Percentiles rank a stretch among this genome's conserved stretches.
These are phyloP conservation scores for Blastobotrys arbuscula DNA, from an alignment of 1,139 yeast genomes.

Conservation along the genomic window DNA sequence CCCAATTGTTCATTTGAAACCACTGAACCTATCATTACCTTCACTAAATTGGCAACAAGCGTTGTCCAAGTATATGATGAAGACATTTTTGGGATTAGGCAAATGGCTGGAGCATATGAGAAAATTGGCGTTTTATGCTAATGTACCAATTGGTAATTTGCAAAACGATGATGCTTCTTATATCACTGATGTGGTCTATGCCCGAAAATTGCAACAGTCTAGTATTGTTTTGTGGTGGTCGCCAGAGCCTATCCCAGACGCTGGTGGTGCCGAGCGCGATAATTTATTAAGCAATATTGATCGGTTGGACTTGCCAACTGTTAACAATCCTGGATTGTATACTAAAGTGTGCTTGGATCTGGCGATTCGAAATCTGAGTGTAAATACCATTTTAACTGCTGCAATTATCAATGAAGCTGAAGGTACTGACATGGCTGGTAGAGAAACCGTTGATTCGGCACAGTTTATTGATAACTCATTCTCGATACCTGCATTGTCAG, in stretches of 20 bases:
- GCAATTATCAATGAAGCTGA: constrained; percentile 83
- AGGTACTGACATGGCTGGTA: constrained; percentile 63
- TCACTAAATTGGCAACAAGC: constrained; percentile 83
- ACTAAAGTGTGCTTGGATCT: constrained; percentile 75
- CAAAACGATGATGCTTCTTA: constrained; percentile 70
- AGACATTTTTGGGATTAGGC: constrained; percentile 68
- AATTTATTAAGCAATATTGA: constrained; percentile 44
- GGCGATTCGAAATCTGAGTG: constrained; percentile 68
- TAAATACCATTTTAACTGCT: constrained; percentile 82
- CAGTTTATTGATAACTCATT: constrained; percentile 55
- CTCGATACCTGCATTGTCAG: constrained; percentile 66
- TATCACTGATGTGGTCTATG: constrained; percentile 79
- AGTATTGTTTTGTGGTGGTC: constrained; percentile 94
- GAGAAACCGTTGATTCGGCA: constrained; percentile 21
- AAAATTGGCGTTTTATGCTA: constrained; percentile 62
- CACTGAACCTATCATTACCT: constrained; percentile 53
- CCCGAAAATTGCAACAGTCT: constrained; percentile 61
- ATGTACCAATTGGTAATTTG: constrained; percentile 81
- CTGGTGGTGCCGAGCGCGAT: constrained; percentile 79
- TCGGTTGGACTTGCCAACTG: constrained; percentile 60
- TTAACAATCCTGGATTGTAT: constrained; percentile 78
- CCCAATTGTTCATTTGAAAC: constrained; percentile 59
- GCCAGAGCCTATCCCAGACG: constrained; percentile 70
- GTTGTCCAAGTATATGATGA: constrained; percentile 60
- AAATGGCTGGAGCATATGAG: constrained; percentile 68